Conservation (phyloP, 805 yeast species). For the Blastobotrys robertii region DNA sequence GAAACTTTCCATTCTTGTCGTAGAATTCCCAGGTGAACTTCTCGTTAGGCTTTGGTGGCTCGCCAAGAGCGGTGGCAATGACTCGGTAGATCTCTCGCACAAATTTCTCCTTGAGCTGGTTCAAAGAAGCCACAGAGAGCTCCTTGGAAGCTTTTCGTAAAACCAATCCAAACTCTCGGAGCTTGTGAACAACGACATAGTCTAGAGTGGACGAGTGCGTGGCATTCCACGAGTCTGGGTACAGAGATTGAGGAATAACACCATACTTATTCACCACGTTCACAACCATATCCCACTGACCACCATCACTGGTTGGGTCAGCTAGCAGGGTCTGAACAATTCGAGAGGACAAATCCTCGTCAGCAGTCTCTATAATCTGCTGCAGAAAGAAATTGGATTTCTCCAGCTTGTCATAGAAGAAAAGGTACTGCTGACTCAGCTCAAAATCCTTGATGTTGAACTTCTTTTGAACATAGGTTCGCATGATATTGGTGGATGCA, state of each 20-base stretch:
- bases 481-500: slow-evolving; percentile 68
- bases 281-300: slow-evolving; percentile 80
- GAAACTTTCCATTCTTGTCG: slow-evolving; percentile 40
- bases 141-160: slow-evolving; percentile 46
- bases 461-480: slow-evolving; percentile 51
- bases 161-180: slow-evolving; percentile 69
- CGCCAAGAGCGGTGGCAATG: slow-evolving; percentile 60
- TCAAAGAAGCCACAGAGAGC: slow-evolving; percentile 28
- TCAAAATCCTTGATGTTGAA: slow-evolving; percentile 61
- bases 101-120: slow-evolving; percentile 35
- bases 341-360: slow-evolving; percentile 59
- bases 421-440: slow-evolving; percentile 69
- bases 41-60: slow-evolving; percentile 67
- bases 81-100: slow-evolving; percentile 57
- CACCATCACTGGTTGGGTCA: slow-evolving; percentile 75
- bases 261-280: slow-evolving; percentile 77
- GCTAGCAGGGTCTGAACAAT: slow-evolving; percentile 54
- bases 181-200: slow-evolving; percentile 53
- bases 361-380: slow-evolving; percentile 60
- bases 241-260: slow-evolving; percentile 60
- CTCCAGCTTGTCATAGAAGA: slow-evolving; percentile 80
- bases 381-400: slow-evolving; percentile 74
- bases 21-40: slow-evolving; percentile 64
- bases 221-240: slow-evolving; percentile 59
- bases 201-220: slow-evolving; percentile 47